Conservation (phyloP, 2,329 filamentous ascomycete species). For the Cercospora sp. region DNA sequence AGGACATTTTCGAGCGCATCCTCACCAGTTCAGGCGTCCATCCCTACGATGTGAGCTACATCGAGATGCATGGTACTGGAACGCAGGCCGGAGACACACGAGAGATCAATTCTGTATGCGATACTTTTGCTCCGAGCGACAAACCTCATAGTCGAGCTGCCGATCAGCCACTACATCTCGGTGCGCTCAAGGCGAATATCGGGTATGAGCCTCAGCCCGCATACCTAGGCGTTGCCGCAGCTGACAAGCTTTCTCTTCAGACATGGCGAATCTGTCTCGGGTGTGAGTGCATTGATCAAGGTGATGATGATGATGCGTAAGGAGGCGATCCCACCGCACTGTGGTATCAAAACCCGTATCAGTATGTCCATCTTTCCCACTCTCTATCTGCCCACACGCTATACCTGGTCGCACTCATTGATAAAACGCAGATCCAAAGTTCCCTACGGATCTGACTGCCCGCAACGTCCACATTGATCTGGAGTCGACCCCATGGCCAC, state of each 20-base stretch:
- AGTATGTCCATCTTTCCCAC: too few species aligned
- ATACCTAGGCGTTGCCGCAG: too few species aligned
- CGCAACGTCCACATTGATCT: too few species aligned
- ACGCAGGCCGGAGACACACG: conserved; percentile 21
- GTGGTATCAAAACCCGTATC: conserved; percentile 59
- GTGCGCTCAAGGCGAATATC: conserved; percentile 35
- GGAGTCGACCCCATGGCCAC: too few species aligned
- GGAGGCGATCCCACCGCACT: conserved; percentile 63
- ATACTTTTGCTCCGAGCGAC: conserved; percentile 22
- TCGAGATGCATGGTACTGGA: conserved; percentile 26
- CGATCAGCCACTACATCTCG: conserved; percentile 26
- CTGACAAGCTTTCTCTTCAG: conserved; percentile 5
- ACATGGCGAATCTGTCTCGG: conserved; percentile 34
- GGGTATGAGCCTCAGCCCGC: conserved; percentile 5
- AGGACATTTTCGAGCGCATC: conserved; percentile 67
- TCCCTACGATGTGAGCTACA: conserved; percentile 57
- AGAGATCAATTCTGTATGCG: conserved; percentile 23
- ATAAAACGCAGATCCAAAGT: too few species aligned
- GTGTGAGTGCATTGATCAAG: conserved; percentile 61
- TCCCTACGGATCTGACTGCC: too few species aligned
- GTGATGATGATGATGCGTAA: conserved; percentile 66
- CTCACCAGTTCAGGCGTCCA: conserved; percentile 64
- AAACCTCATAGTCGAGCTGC: conserved; percentile 42
- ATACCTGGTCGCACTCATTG: too few species aligned
- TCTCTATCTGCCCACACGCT: too few species aligned